Base-by-base conservation (phyloP, 2,329 filamentous ascomycete species). In the Escovopsis sp. region DNA sequence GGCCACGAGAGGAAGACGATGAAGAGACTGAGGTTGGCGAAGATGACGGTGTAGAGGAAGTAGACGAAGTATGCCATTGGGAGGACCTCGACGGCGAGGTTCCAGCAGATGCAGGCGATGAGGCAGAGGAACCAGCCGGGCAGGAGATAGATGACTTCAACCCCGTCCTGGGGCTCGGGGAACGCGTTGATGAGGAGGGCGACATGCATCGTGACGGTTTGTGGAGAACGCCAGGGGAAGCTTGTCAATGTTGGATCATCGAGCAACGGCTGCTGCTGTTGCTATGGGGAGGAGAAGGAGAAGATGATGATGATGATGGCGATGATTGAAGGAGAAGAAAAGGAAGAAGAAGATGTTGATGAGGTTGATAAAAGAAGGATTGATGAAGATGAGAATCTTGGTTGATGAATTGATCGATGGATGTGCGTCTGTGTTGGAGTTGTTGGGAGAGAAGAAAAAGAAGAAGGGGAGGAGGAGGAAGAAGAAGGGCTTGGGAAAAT, bases 1-100 rank as follows among this genome's bases (percentile, higher is more conserved):
- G 41, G 30, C 44, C 44, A 46, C 18, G 42, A 46, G 37, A 41
- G 26, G 8, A 11, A 38, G 2, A 36, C 38, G 44, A 46, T 42
- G 15, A 19, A 35, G 36, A 38, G 35, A 37, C 42, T 44, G 26
- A 41, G 26, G 32, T 33, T 26, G 32, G 38, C 28, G 42, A 44
- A 38, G 36, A 33, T 18, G 44, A 18, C 36, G 36, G 41, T 26
- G 44, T 44, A 46, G 23, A 37, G 19, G 39, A 41, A 32, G 19
- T 40, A 35, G n/a, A 44, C 7, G 9, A 33, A 7, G 28, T 30
- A 30, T 18, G 15, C 4, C 26, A 32, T 33, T 34, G 42, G 39
- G 39, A 39, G 44, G n/a, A 44, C 23, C 23, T 39, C 41, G 7
- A 35, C 39, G 35, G 26, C 38, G 34, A 43, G 26, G 11, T 43